Base-by-base conservation (phyloP, 1,139 yeast genomes). In the Magnusiomyces clavatus region DNA sequence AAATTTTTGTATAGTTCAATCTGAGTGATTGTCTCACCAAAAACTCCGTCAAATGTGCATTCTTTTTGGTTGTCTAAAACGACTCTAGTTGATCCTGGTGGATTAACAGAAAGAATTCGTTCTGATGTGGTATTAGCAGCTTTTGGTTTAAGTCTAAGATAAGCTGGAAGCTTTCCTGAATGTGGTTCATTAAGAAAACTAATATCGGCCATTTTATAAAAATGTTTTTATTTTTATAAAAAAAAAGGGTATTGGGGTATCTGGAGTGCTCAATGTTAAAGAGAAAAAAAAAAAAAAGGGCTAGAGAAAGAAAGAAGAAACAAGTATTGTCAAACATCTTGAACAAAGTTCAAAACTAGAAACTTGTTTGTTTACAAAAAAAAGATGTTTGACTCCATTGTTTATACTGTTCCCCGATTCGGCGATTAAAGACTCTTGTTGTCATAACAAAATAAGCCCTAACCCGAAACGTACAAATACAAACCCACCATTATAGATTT, bases 61-160 rank as follows among this genome's bases (percentile, higher is more conserved):
- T 50, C 54, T 19, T 46, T 50, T 39, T 51, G 47, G 43, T 47
- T 46, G 14, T 19, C 29, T 19, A 53, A 24, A n/a, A 53, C 47
- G 12, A 49, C 51, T 34, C 41, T 46, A 8, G 47, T 35, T 8
- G 56, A 48, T 3, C 44, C 51, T 20, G 56, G 46, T 38, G 57
- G 63, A 41, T 43, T 56, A 52, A 54, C 56, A 50, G 48, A 54
- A 38, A 46, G 57, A 19, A 49, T 58, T 54, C 36, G 59, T 47
- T 56, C 59, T n/a, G 55, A 39, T 3, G 46, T 51, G 5, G 46
- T 54, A 14, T 43, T 44, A 1, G 43, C 36, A 24, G 61, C 54
- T 4, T 56, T 55, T 1, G 74, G 74, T 51, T 69, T 69, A 41
- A 70, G 58, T 34, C 74, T 60, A 43, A 71, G 56, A 50, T 64